Percentiles rank a stretch among this genome's conserved stretches.
Evolutionary conservation across 495 filamentous ascomycete genomes (phyloP).

Genomic region (Aspergillus incahuasiensis): DNA sequence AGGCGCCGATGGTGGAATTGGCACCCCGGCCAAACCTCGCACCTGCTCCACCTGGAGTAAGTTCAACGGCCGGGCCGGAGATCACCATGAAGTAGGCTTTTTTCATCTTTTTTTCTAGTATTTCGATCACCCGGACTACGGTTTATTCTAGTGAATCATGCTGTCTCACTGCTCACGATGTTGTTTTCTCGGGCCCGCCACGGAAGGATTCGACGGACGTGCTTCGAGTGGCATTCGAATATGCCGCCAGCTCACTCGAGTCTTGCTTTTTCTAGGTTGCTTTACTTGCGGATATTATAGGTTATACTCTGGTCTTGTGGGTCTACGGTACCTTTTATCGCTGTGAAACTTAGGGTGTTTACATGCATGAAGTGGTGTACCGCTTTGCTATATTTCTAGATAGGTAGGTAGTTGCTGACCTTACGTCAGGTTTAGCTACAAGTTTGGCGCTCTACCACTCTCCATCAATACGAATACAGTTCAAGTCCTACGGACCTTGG

Average conservation of each 20-base stretch:
- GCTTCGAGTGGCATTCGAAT: neutral
- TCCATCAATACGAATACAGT: neutral
- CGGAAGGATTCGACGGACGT: neutral
- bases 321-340: neutral
- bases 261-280: neutral
- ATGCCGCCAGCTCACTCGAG: neutral
- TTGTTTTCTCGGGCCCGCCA: neutral
- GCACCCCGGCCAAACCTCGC: slow-evolving; percentile 22
- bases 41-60: slow-evolving; percentile 25
- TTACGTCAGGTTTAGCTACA: neutral
- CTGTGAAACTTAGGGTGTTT: slow-evolving; percentile 5
- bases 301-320: neutral
- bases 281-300: neutral
- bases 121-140: neutral
- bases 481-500: neutral
- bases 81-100: slow-evolving; percentile 25
- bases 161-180: neutral
- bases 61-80: slow-evolving; percentile 27
- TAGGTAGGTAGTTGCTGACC: neutral
- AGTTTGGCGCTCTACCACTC: neutral
- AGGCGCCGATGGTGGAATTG: slow-evolving; percentile 30
- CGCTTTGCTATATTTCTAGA: neutral
- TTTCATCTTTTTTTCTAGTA: neutral
- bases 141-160: neutral
- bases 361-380: slow-evolving; percentile 4